These are phyloP conservation scores for Pseudognaphalium luteoalbum DNA, from an alignment of 129 eudicot genomes.

Conservation along the genomic window DNA sequence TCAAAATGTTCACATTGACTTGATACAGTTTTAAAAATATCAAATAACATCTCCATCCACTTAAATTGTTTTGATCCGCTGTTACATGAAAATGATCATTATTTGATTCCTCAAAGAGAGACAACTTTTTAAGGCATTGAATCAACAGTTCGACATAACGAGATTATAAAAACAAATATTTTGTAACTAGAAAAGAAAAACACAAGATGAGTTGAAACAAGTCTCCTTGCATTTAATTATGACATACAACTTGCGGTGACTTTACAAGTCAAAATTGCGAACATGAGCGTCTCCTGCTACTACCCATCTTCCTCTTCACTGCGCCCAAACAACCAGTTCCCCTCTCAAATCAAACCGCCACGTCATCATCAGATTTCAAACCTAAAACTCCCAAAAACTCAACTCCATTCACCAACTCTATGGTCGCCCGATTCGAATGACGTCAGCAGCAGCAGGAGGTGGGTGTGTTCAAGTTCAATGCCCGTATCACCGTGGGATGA, in stretches of 20 bases:
- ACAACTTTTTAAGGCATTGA: no score
- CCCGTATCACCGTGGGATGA: conserved; percentile 55
- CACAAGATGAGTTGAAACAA: no score
- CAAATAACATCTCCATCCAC: no score
- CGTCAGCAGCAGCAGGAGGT: conserved; percentile 13
- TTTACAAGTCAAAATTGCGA: background rate
- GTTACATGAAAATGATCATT: no score
- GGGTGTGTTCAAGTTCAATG: conserved; percentile 22
- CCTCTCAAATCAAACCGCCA: conserved; percentile 12
- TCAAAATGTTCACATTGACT: no score
- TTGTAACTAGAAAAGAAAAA: no score
- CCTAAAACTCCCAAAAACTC: conserved; percentile 9
- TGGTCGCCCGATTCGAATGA: background rate
- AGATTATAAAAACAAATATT: no score
- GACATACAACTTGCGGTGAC: background rate
- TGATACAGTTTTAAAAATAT: no score
- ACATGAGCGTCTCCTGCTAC: conserved; percentile 27
- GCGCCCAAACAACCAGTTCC: conserved; percentile 8
- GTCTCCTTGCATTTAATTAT: no score
- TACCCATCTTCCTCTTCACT: conserved; percentile 14
- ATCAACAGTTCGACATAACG: no score
- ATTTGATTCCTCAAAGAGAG: no score
- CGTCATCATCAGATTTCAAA: conserved; percentile 14
- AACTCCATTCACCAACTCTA: conserved; percentile 4
- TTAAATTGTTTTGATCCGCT: no score